Evolutionary conservation across 2,329 filamentous ascomycete genomes (phyloP), one percentile per base, ranked within the genome.

Genomic region (Bimuria novae-zelandiae): DNA sequence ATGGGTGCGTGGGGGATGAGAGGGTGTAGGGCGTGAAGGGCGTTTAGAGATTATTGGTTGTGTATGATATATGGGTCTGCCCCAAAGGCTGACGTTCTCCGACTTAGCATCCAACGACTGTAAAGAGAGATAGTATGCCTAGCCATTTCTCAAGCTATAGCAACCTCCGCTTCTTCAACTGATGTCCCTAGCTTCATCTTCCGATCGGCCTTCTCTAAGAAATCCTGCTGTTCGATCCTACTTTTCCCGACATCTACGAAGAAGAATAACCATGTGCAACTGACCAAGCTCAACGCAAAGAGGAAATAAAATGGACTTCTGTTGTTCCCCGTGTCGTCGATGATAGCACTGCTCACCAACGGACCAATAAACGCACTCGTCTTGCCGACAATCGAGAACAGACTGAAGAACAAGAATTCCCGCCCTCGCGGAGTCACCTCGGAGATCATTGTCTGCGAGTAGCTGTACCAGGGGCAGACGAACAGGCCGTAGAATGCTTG

Each of bases 311-410:
- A 89, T 0, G 86, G 85, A 7, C 80, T 81, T 22, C 78, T 84
- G 48, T 82, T 82, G 62, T 87, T 82, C 2, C 71, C 78, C 5
- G 78, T 79, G 0, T 82, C 82, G 64, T 89, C 85, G 51, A 89
- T 88, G 52, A 89, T 89, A 5, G 86, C 86, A 56, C 81, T 84
- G 51, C 82, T 84, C n/a, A 89, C 85, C 22, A 89, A 74, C 0
- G 86, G 87, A 0, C 86, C 86, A 50, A 89, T 87, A 60, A 88
- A 89, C 1, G 81, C 84, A 7, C 81, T 85, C 0, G 85, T 86
- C 72, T 89, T 89, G 39, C 86, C 85, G 23, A 88, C 82, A 61
- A 89, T 87, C 56, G 81, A 85, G 72, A 89, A 89, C 1, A 89
- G 71, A 41, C 79, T 82, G 78, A 89, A 89, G 76, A 89, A 89